Base-by-base conservation (phyloP, 2,329 filamentous ascomycete species). In the Fusarium tuaranense region DNA sequence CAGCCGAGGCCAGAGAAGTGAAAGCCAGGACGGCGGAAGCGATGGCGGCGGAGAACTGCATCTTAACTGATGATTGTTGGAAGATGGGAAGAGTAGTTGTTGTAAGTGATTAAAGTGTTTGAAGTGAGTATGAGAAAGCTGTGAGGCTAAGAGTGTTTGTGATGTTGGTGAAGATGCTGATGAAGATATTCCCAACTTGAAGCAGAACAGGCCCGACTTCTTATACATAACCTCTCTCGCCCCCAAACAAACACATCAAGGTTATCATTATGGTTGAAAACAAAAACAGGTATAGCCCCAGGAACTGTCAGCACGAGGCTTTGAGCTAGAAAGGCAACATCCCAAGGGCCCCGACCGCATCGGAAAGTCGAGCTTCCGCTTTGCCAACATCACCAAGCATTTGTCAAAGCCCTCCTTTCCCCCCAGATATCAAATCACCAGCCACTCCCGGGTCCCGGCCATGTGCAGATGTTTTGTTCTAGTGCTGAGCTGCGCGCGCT, bases 21-120 rank as follows among this genome's bases (percentile, higher is more conserved):
- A 83, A 81, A 68, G 84, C 83, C 81, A 87, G 71, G 74, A 86
- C 76, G 79, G 82, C 78, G 44, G 83, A 76, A 68, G 82, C 75
- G 74, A 81, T 73, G 63, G 81, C 67, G 46, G 81, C 69, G n/a
- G 76, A 73, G 71, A 79, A 79, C 67, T 76, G 68, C 77, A 79
- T 77, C 63, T 75, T 84, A 79, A 81, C 80, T 53, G 77, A 84
- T 86, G 25, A 34, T 66, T 18, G 22, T 66, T 63, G 57, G 34
- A 18, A 16, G 13, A 25, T 48, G 46, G 63, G 34, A 41, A 22
- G 13, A 32, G 16, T 55, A 12, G 22, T 48, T 66, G 30, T 2
- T 32, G 7, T 4, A 13, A 13, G 51, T 27, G 30, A n/a, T 36
- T 3, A 16, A 13, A 22, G n/a, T 41, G 22, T 30, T 64, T 41